Evolutionary conservation across 1,139 yeast species (phyloP).

Genomic region (Zygoascus hellenicus): DNA sequence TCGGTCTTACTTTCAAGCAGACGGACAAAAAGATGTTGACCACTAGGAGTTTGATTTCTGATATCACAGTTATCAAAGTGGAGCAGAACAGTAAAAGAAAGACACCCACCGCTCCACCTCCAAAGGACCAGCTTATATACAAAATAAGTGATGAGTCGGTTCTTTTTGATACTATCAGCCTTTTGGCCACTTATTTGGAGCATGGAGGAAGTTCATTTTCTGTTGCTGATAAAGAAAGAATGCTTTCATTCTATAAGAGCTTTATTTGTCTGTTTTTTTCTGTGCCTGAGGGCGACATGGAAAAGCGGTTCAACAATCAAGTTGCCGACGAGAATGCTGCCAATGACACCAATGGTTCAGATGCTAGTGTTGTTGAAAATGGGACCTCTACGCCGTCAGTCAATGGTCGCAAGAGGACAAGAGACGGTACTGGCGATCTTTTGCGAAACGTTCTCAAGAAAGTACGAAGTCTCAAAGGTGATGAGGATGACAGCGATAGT

Average conservation of each 20-base stretch:
- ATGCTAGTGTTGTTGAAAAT: slow-evolving; percentile 16
- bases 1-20: slow-evolving; percentile 93
- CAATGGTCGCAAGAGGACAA: slow-evolving; percentile 41
- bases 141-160: slow-evolving; percentile 61
- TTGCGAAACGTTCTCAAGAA: slow-evolving; percentile 68
- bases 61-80: slow-evolving; percentile 84
- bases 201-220: slow-evolving; percentile 68
- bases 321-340: slow-evolving; percentile 11
- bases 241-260: slow-evolving; percentile 64
- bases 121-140: slow-evolving; percentile 78
- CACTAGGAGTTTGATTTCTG: slow-evolving; percentile 83
- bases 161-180: slow-evolving; percentile 63
- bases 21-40: slow-evolving; percentile 90
- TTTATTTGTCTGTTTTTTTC: slow-evolving; percentile 69
- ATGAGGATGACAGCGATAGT: slow-evolving; percentile 22
- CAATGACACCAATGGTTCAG: slow-evolving; percentile 21
- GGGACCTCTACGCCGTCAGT: slow-evolving; percentile 25
- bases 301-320: slow-evolving; percentile 19
- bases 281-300: slow-evolving; percentile 30
- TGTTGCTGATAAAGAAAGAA: slow-evolving; percentile 70
- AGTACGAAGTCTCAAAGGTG: slow-evolving; percentile 36
- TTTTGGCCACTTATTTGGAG: slow-evolving; percentile 65
- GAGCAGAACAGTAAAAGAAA: slow-evolving; percentile 78
- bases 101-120: slow-evolving; percentile 82
- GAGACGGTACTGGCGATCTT: slow-evolving; percentile 42